phyloP scores from a whole-genome alignment of 2,329 filamentous ascomycete species.

The Stagonosporopsis cucurbitacearum region DNA sequence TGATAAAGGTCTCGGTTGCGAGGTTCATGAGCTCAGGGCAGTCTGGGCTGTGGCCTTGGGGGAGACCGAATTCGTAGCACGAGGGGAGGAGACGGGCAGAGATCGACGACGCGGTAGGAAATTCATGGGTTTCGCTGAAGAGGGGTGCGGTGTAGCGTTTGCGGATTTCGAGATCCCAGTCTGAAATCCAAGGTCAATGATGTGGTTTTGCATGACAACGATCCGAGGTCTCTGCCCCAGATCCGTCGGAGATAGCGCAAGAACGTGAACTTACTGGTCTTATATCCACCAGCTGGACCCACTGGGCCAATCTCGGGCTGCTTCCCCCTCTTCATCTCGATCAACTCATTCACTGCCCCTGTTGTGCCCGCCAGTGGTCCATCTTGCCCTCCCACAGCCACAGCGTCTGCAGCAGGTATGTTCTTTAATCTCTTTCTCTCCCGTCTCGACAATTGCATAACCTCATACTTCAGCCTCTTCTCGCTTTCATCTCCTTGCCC shows the following conservation, averaged over 20 bases:
- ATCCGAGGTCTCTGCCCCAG: not conserved
- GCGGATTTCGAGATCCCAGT: conserved; percentile 70
- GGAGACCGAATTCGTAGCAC: conserved; percentile 68
- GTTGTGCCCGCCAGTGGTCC: conserved; percentile 15
- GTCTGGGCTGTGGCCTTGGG: conserved; percentile 58
- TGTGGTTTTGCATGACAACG: not conserved
- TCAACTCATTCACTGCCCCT: conserved; percentile 41
- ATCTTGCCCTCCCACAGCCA: conserved; percentile 9
- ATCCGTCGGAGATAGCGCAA: not conserved
- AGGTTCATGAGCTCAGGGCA: conserved; percentile 67
- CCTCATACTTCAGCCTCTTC: conserved; percentile 67
- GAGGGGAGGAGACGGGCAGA: conserved; percentile 67
- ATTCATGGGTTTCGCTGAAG: conserved; percentile 67
- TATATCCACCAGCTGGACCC: conserved; percentile 72
- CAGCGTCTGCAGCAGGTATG: conserved; percentile 53
- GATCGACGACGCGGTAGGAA: conserved; percentile 65
- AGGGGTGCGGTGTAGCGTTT: conserved; percentile 69
- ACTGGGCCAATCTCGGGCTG: conserved; percentile 68
- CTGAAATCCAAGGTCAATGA: conserved; percentile 22
- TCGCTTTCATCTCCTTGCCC: conserved; percentile 66
- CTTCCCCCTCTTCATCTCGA: conserved; percentile 51
- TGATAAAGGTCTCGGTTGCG: conserved; percentile 68
- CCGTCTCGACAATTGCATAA: conserved; percentile 66
- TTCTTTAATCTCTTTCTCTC: conserved; percentile 66
- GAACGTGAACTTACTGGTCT: conserved; percentile 70